phyloP scores from a whole-genome alignment of 2,329 filamentous ascomycete genomes.

The Emmonsiellopsis sp. region DNA sequence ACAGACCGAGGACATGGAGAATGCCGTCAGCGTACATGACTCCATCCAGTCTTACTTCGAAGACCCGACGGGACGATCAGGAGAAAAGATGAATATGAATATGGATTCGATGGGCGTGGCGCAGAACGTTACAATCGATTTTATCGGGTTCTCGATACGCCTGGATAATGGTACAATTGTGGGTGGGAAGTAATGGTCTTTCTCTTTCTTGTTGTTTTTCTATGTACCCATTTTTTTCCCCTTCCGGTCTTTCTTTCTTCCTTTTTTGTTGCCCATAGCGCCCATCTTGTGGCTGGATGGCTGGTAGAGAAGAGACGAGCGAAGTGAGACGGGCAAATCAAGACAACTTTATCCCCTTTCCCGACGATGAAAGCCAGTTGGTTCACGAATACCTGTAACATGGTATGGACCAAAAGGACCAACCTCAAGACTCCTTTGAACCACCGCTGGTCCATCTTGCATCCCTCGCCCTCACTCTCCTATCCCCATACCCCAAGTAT shows the following conservation, averaged over 20 bases:
- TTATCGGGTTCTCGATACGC: conserved; percentile 15
- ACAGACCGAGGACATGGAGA: conserved; percentile 11
- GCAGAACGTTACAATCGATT: conserved; percentile 15
- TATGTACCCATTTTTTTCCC: neutral
- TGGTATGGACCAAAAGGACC: too few relatives aligned
- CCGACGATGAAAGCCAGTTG: neutral
- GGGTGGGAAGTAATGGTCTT: conserved; percentile 5
- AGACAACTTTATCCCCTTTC: too few relatives aligned
- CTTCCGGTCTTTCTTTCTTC: neutral
- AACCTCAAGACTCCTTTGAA: too few relatives aligned
- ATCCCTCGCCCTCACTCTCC: neutral
- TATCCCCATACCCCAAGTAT: neutral
- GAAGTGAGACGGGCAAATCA: neutral
- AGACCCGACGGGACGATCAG: conserved; percentile 2
- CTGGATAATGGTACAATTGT: conserved; percentile 14
- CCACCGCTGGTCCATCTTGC: neutral
- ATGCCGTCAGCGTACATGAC: conserved; percentile 13
- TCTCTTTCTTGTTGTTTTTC: neutral
- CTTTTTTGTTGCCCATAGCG: neutral
- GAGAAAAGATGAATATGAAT: neutral
- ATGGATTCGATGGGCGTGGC: conserved; percentile 12
- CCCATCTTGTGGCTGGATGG: neutral
- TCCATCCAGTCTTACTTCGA: conserved; percentile 10
- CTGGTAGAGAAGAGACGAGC: neutral
- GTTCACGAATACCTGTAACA: neutral